Evolutionary conservation across 352 stramenopile species (phyloP).

Genomic region (Peronospora tabacina): DNA sequence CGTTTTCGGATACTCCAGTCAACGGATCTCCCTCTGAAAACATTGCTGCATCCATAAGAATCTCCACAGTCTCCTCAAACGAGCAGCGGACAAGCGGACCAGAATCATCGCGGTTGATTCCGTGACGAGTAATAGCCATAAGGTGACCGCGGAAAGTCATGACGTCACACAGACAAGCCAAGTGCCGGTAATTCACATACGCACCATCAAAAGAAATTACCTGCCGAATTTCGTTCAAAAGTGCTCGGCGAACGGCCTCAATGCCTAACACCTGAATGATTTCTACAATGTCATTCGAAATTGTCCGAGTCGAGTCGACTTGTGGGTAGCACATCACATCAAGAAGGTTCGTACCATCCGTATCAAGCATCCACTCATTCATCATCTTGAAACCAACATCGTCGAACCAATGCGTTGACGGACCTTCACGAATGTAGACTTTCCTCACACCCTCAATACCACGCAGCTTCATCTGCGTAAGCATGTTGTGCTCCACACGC

Average conservation of each 20-base stretch:
- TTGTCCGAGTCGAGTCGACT: constrained; percentile 95
- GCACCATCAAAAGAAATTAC: constrained; percentile 99
- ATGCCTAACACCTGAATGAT: constrained; percentile 95
- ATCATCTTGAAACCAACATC: constrained; percentile 91
- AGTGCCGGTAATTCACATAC: constrained; percentile 99
- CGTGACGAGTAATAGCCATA: constrained; percentile 97
- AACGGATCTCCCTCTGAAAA: constrained; percentile 97
- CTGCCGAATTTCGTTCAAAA: constrained; percentile 95
- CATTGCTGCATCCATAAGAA: constrained; percentile 98
- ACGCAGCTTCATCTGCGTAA: constrained; percentile 94
- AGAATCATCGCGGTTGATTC: constrained; percentile 98
- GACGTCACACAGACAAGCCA: constrained; percentile 96
- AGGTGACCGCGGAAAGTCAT: constrained; percentile 98
- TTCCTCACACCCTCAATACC: constrained; percentile 98
- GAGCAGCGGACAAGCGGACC: constrained; percentile 96
- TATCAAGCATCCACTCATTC: constrained; percentile 98
- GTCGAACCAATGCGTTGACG: constrained; percentile 92
- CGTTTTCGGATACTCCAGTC: constrained; percentile 97
- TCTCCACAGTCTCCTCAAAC: constrained; percentile 99
- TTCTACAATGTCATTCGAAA: constrained; percentile 99
- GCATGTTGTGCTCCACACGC: constrained; percentile 96
- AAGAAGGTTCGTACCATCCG: constrained; percentile 97
- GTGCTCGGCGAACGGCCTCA: constrained; percentile 80
- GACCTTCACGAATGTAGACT: constrained; percentile 95
- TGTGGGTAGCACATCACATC: constrained; percentile 95